phyloP scores from a whole-genome alignment of 1,284 basidiomycete genomes.

The Tylopilus sp. region DNA sequence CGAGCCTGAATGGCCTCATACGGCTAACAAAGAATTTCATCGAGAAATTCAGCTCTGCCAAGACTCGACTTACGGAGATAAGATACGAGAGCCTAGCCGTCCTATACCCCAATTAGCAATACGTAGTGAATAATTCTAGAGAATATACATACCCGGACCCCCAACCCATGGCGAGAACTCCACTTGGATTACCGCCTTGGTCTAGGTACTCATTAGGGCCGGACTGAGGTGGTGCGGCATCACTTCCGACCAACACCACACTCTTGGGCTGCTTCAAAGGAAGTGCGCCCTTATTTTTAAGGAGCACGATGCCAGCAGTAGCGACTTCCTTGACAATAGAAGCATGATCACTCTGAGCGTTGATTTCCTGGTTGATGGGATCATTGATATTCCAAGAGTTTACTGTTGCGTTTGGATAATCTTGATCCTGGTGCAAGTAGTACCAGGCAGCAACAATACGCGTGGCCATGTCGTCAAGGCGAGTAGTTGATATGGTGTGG shows the following conservation, averaged over 20 bases:
- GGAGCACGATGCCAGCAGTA: slow-evolving; percentile 75
- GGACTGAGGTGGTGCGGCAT: slow-evolving; percentile 63
- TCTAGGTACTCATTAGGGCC: slow-evolving; percentile 72
- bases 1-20: slow-evolving; percentile 52
- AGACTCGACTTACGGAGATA: slow-evolving; percentile 43
- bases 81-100: slow-evolving; percentile 51
- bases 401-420: slow-evolving; percentile 66
- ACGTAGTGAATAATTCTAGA: neutral
- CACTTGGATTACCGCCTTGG: slow-evolving; percentile 58
- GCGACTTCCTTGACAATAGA: slow-evolving; percentile 75
- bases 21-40: slow-evolving; percentile 35
- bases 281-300: slow-evolving; percentile 77
- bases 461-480: slow-evolving; percentile 76
- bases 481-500: slow-evolving; percentile 50
- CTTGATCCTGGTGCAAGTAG: slow-evolving; percentile 65
- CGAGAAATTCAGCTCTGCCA: neutral
- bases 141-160: slow-evolving; percentile 58
- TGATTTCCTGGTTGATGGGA: slow-evolving; percentile 62
- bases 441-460: slow-evolving; percentile 75
- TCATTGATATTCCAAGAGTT: slow-evolving; percentile 62
- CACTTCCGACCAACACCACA: slow-evolving; percentile 54
- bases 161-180: slow-evolving; percentile 73
- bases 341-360: slow-evolving; percentile 69
- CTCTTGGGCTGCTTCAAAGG: slow-evolving; percentile 60
- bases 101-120: slow-evolving; percentile 30